Base-by-base conservation (phyloP, 257 asterid species). In the Solanum okadae region DNA sequence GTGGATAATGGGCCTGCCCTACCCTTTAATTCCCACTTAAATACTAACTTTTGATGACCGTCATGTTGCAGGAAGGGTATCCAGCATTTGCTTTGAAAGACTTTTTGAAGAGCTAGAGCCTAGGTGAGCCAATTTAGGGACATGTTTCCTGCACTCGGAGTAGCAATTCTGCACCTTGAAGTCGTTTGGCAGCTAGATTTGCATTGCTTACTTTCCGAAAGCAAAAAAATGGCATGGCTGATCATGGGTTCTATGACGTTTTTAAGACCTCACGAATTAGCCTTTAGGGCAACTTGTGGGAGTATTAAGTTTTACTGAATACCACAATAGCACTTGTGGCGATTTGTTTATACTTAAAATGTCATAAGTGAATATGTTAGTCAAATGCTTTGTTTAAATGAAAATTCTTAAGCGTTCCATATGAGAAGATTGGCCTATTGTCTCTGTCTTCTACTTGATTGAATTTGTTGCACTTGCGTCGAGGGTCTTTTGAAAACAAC, bases 61-160 rank as follows among this genome's bases (percentile, higher is more conserved):
- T 90, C 13, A 16, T 85, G 61, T 87, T 79, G 61, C 86, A 96
- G 98, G 99, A 97, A 49, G 97, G 90, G 73, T 91, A 90, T 65
- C 93, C 91, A 37, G 90, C 90, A 6, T 96, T 97, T 90, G 92
- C 96, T 49, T 90, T 97, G 86, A 91, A 92, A 91, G 99, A 96
- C 86, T 96, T 93, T 67, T 91, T 97, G 86, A 93, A 93, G 92
- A 90, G 94, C 92, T 95, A 56, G 65, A 56, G 65, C 65, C 65
- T 56, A 94, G 90, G 84, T 56, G 56, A 42, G 9, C 35, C 76
- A 84, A 59, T 82, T 49, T 31, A 18, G 4, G 70, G 59, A 29
- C 70, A 49, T 29, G 42, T 18, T 82, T 59, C 84, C 78, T 46
- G 77, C 86, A 15, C 25, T 35, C 37, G 65, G 27, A 34, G 88